phyloP scores from a whole-genome alignment of 1,284 basidiomycete species.

The Microbotryum silenes-acaulis region DNA sequence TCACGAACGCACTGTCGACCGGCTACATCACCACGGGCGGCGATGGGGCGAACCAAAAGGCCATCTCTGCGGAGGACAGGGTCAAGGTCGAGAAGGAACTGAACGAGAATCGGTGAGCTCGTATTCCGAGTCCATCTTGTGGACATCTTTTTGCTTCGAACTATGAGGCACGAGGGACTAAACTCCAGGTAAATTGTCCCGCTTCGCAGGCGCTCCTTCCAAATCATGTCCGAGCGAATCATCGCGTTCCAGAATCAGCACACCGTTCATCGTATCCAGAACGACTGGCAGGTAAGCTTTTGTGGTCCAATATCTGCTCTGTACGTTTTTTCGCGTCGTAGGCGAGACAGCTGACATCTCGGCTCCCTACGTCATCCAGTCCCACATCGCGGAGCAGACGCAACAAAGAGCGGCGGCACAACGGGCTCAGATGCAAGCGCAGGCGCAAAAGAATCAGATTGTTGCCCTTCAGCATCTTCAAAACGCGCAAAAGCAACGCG shows the following conservation, averaged over 20 bases:
- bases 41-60: slow-evolving; percentile 5
- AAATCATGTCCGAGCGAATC: neutral
- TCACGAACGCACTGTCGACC: slow-evolving; percentile 14
- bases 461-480: slow-evolving; percentile 1
- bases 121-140: neutral
- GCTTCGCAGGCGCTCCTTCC: slow-evolving; percentile 4
- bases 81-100: slow-evolving; percentile 17
- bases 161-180: neutral
- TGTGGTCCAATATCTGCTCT: neutral
- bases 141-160: neutral
- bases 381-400: neutral
- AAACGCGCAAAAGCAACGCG: slow-evolving; percentile 7
- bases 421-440: slow-evolving; percentile 12
- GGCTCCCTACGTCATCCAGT: neutral
- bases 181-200: neutral
- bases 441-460: slow-evolving; percentile 2
- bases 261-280: slow-evolving; percentile 9
- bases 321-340: neutral
- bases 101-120: slow-evolving; percentile 12
- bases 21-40: slow-evolving; percentile 5
- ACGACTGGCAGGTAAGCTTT: slow-evolving; percentile 16
- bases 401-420: slow-evolving; percentile 3
- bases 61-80: slow-evolving; percentile 12
- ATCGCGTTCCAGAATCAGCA: slow-evolving; percentile 19
- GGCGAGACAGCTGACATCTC: slow-evolving; percentile 6